Conservation (phyloP, 2,329 filamentous ascomycete species). For the Colletotrichum sp. region DNA sequence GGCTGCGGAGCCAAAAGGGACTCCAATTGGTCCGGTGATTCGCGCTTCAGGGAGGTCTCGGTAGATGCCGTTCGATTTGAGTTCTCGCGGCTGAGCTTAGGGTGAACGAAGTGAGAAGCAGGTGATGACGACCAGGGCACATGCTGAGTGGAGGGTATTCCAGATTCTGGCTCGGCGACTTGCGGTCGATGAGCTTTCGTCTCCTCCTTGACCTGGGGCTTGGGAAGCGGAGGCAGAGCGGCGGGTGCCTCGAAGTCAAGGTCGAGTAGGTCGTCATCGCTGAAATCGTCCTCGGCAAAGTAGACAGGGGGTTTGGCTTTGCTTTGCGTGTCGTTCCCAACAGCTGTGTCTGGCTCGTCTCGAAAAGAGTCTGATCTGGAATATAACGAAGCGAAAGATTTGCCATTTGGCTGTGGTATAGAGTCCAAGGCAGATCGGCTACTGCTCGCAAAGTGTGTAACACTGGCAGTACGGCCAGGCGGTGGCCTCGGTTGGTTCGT, state of each 20-base stretch:
- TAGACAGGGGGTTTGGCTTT: conserved; percentile 47
- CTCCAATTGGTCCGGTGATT: conserved; percentile 36
- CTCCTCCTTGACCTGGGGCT: conserved; percentile 29
- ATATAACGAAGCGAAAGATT: conserved; percentile 43
- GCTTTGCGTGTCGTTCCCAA: conserved; percentile 16
- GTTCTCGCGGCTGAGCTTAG: conserved; percentile 23
- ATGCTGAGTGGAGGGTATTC: conserved; percentile 22
- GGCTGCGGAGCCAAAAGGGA: conserved; percentile 36
- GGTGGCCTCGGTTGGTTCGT: conserved; percentile 2
- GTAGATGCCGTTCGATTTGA: conserved; percentile 23
- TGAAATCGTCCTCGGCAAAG: conserved; percentile 84
- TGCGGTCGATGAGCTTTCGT: conserved; percentile 18
- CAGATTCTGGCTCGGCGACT: conserved; percentile 6
- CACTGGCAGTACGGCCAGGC: conserved; percentile 8
- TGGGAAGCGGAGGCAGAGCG: conserved; percentile 42
- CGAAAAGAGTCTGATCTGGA: conserved; percentile 53
- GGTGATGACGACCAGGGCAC: conserved; percentile 78
- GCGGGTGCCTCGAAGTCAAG: conserved; percentile 68
- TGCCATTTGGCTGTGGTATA: not conserved
- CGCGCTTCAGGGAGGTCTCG: conserved; percentile 44
- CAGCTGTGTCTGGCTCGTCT: conserved; percentile 33
- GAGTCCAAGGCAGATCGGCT: conserved; percentile 6
- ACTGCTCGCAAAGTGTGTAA: conserved; percentile 23
- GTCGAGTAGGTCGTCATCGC: conserved; percentile 80
- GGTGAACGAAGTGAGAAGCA: conserved; percentile 48